Conservation (phyloP, 2,329 filamentous ascomycete species). For the Fusarium falciforme region DNA sequence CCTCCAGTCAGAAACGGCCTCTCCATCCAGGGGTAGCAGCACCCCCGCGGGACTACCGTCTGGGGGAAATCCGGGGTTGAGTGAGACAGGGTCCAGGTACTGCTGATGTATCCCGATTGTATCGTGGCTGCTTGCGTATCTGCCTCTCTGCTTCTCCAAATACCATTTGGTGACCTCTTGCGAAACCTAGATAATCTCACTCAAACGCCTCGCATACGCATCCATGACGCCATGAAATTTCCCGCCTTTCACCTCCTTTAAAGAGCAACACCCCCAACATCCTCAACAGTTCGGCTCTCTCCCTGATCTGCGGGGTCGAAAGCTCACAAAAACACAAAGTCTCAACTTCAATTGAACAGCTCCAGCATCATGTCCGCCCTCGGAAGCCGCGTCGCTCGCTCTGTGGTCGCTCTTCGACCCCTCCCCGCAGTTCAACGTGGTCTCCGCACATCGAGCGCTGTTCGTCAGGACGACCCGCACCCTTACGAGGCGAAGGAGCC, state of each 20-base stretch:
- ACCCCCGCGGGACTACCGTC: conserved; percentile 10
- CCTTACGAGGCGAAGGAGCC: conserved; percentile 32
- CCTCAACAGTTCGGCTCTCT: conserved; percentile 17
- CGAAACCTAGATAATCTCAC: background rate
- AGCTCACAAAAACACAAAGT: background rate
- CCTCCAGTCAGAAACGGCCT: conserved; percentile 20
- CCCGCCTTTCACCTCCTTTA: conserved; percentile 20
- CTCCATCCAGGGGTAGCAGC: conserved; percentile 16
- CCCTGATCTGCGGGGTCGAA: conserved; percentile 10
- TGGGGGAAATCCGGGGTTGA: conserved; percentile 34
- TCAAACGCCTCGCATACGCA: conserved; percentile 13
- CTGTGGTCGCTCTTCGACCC: conserved; percentile 21
- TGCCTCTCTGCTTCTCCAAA: conserved; percentile 16
- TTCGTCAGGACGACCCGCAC: conserved; percentile 20
- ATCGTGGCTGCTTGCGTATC: conserved; percentile 12
- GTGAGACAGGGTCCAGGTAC: conserved; percentile 16
- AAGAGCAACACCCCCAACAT: conserved; percentile 16
- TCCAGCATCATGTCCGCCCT: conserved; percentile 21
- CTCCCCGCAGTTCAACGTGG: conserved; percentile 31
- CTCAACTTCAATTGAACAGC: background rate
- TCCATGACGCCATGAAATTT: conserved; percentile 36
- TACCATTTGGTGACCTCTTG: conserved; percentile 20
- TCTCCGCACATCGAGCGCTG: conserved; percentile 30
- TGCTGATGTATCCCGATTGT: conserved; percentile 17
- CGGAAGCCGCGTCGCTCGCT: conserved; percentile 14